These are phyloP conservation scores for Neoboletus brunneissimus DNA, from an alignment of 768 basidiomycete genomes.

Conservation along the genomic window DNA sequence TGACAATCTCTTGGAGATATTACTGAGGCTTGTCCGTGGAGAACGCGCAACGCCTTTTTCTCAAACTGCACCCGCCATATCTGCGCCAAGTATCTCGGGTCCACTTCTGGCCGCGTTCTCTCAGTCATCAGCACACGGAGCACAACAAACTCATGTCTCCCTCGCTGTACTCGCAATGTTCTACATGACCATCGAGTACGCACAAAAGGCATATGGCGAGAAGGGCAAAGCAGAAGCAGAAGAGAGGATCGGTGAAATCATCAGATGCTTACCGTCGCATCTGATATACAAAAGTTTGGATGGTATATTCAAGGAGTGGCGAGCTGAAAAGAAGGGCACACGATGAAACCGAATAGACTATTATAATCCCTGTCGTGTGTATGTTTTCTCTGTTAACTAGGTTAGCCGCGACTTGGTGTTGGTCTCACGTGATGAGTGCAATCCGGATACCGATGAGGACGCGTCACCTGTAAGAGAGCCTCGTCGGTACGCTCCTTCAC, in stretches of 20 bases:
- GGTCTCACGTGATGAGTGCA: constrained; percentile 24
- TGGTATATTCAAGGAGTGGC: constrained; percentile 92
- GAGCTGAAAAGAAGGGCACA: constrained; percentile 76
- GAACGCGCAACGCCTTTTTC: constrained; percentile 75
- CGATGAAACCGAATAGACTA: constrained; percentile 30
- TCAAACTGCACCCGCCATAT: constrained; percentile 57
- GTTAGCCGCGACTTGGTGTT: background rate
- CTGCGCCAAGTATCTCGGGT: constrained; percentile 62
- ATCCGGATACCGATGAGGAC: constrained; percentile 25
- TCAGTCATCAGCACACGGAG: constrained; percentile 74
- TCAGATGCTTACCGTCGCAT: constrained; percentile 83
- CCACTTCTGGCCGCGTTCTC: constrained; percentile 68
- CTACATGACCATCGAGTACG: constrained; percentile 79
- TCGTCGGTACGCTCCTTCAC: constrained; percentile 10
- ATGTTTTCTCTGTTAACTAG: background rate
- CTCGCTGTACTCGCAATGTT: constrained; percentile 92
- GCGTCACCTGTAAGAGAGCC: constrained; percentile 31
- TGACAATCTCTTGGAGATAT: constrained; percentile 89
- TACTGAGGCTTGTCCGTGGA: constrained; percentile 88
- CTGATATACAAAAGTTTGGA: constrained; percentile 90
- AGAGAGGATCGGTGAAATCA: constrained; percentile 80
- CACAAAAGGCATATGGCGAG: constrained; percentile 63
- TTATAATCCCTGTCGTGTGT: background rate
- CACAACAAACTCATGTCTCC: constrained; percentile 92
- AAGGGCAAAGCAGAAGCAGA: constrained; percentile 72